Conservation (phyloP, 1,139 yeast genomes). For the Candida tunisiensis region DNA sequence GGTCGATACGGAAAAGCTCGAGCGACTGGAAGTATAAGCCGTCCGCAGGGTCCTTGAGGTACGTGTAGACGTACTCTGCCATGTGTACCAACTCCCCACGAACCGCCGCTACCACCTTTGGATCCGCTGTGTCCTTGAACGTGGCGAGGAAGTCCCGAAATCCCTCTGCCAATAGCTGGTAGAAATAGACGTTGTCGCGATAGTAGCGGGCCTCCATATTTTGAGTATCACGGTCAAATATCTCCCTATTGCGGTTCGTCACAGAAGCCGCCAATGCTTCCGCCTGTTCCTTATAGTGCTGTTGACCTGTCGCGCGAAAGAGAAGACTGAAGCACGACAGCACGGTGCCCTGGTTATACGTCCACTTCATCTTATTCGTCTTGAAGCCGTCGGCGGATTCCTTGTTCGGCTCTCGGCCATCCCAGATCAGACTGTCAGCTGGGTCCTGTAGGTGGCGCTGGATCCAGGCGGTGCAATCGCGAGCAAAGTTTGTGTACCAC, state of each 20-base stretch:
- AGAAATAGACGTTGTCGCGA: constrained; percentile 49
- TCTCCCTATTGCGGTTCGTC: constrained; percentile 35
- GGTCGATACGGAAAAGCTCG: constrained; percentile 40
- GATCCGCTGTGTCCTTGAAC: constrained; percentile 28
- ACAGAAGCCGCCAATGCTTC: constrained; percentile 44
- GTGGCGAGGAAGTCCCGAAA: constrained; percentile 45
- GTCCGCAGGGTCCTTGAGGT: constrained; percentile 39
- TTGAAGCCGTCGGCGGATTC: constrained; percentile 25
- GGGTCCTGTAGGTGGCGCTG: constrained; percentile 35
- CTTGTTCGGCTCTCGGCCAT: constrained; percentile 37
- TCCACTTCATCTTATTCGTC: constrained; percentile 39
- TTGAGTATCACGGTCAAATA: constrained; percentile 48
- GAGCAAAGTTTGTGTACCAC: constrained; percentile 34
- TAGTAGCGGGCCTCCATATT: constrained; percentile 39
- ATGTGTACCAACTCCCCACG: constrained; percentile 12
- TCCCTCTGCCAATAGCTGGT: constrained; percentile 51
- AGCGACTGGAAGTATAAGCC: constrained; percentile 47
- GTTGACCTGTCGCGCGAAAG: constrained; percentile 34
- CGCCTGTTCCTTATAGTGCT: constrained; percentile 39
- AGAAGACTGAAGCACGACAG: constrained; percentile 37
- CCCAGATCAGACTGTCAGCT: constrained; percentile 39
- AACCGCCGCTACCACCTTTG: constrained; percentile 9
- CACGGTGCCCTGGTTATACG: constrained; percentile 58
- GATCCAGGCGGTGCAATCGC: constrained; percentile 37
- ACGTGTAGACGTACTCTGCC: constrained; percentile 24